phyloP scores from a whole-genome alignment of 805 yeast genomes.

The Suhomyces sp. region DNA sequence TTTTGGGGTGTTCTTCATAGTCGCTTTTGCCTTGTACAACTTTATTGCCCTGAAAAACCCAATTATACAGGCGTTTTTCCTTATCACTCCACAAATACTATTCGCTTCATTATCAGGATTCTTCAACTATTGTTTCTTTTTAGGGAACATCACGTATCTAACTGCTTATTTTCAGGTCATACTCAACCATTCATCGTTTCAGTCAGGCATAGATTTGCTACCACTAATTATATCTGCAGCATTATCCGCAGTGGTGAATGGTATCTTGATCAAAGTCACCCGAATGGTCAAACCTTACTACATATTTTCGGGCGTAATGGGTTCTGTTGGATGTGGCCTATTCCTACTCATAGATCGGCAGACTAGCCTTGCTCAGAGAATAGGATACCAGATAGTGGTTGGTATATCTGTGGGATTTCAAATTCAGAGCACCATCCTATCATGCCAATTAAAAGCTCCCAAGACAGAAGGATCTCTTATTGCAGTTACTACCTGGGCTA shows the following conservation, averaged over 20 bases:
- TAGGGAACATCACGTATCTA: slow-evolving; percentile 8
- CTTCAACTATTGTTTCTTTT: slow-evolving; percentile 14
- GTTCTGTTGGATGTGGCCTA: slow-evolving; percentile 9
- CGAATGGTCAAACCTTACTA: slow-evolving; percentile 11
- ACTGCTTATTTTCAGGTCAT: slow-evolving; percentile 15
- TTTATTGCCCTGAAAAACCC: slow-evolving; percentile 15
- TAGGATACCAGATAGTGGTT: slow-evolving; percentile 13
- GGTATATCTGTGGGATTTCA: slow-evolving; percentile 16
- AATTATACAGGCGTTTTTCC: slow-evolving; percentile 11
- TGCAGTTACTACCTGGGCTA: slow-evolving; percentile 12
- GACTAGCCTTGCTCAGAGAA: slow-evolving; percentile 5
- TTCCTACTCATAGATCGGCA: slow-evolving; percentile 7
- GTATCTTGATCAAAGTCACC: slow-evolving; percentile 10
- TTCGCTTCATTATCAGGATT: slow-evolving; percentile 14
- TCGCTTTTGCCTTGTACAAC: slow-evolving; percentile 15
- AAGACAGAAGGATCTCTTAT: slow-evolving; percentile 11
- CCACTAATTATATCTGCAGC: slow-evolving; percentile 13
- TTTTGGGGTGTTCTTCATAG: slow-evolving; percentile 14
- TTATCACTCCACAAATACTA: slow-evolving; percentile 14
- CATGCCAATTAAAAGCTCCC: slow-evolving; percentile 17
- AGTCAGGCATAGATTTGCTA: slow-evolving; percentile 13
- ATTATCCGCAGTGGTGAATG: slow-evolving; percentile 9
- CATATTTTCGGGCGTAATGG: slow-evolving; percentile 10
- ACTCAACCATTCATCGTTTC: slow-evolving; percentile 7
- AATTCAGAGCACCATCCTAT: slow-evolving; percentile 13